These are phyloP conservation scores for Suhomyces prunicola DNA, from an alignment of 805 yeast species.

Conservation along the genomic window DNA sequence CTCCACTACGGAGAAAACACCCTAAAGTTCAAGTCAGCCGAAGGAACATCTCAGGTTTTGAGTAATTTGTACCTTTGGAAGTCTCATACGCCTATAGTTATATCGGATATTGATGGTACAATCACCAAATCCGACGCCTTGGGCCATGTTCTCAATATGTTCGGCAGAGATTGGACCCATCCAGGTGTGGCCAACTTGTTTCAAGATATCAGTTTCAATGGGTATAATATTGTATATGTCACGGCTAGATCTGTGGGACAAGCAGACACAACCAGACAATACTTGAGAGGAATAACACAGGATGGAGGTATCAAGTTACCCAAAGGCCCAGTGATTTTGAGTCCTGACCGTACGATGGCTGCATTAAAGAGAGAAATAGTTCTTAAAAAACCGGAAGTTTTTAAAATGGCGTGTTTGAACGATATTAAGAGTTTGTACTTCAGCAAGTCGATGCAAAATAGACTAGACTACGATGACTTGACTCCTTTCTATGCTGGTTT, in stretches of 20 bases:
- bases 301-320: slow-evolving; percentile 70
- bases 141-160: slow-evolving; percentile 90
- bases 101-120: slow-evolving; percentile 97
- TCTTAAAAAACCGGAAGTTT: slow-evolving; percentile 93
- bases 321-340: slow-evolving; percentile 85
- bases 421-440: slow-evolving; percentile 77
- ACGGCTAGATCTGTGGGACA: slow-evolving; percentile 96
- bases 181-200: slow-evolving; percentile 90
- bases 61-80: slow-evolving; percentile 84
- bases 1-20: slow-evolving; percentile 78
- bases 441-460: slow-evolving; percentile 6
- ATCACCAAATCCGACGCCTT: slow-evolving; percentile 96
- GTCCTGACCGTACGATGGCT: slow-evolving; percentile 96
- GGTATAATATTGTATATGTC: slow-evolving; percentile 88
- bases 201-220: slow-evolving; percentile 80
- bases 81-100: slow-evolving; percentile 81
- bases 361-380: slow-evolving; percentile 91
- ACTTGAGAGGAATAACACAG: slow-evolving; percentile 74
- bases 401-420: slow-evolving; percentile 93
- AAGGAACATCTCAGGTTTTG: slow-evolving; percentile 72
- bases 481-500: slow-evolving; percentile 97
- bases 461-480: slow-evolving; percentile 28
- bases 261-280: slow-evolving; percentile 87
- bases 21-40: slow-evolving; percentile 72
- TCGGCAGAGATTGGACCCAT: slow-evolving; percentile 98